These are phyloP conservation scores for Dictyostelium purpureum DNA, from an alignment of 78 protist genomes.

Conservation along the genomic window DNA sequence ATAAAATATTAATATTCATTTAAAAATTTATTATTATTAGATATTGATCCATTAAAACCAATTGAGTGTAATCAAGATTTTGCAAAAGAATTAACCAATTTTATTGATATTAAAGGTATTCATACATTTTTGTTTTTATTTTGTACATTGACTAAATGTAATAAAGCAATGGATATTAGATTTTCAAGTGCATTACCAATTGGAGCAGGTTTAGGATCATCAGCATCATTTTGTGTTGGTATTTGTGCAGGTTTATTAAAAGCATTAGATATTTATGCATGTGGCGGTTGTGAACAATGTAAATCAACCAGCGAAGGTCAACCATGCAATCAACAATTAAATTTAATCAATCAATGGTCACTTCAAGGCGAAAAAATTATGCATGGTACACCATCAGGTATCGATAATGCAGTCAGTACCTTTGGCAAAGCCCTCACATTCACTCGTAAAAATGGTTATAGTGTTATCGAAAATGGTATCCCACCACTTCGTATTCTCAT, in stretches of 20 bases:
- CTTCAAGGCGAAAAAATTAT: constrained; percentile 72
- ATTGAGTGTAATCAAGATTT: constrained; percentile 47
- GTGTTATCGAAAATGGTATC: constrained; percentile 14
- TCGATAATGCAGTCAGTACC: constrained; percentile 82
- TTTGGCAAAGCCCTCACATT: constrained; percentile 75
- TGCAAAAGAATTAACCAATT: not conserved
- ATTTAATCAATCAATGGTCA: constrained; percentile 68
- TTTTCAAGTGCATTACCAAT: constrained; percentile 61
- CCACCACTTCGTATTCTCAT: constrained; percentile 55
- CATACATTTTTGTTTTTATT: constrained; percentile 58
- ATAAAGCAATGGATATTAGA: constrained; percentile 15
- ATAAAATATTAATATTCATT: not conserved
- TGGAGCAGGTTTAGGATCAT: constrained; percentile 91
- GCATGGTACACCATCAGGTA: constrained; percentile 88
- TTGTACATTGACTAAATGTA: constrained; percentile 28
- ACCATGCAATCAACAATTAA: constrained; percentile 14
- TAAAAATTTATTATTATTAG: not conserved
- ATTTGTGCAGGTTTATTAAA: constrained; percentile 61
- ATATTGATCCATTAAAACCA: constrained; percentile 35
- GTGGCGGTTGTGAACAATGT: constrained; percentile 55
- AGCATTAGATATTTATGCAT: constrained; percentile 39
- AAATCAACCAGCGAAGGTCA: not conserved
- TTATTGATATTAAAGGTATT: constrained; percentile 25
- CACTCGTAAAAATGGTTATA: constrained; percentile 45
- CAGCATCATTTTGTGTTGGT: constrained; percentile 85